Percentiles rank a stretch among this genome's conserved stretches.
phyloP scores from a whole-genome alignment of 108 stramenopile species.

The Nannochloropsis salina region DNA sequence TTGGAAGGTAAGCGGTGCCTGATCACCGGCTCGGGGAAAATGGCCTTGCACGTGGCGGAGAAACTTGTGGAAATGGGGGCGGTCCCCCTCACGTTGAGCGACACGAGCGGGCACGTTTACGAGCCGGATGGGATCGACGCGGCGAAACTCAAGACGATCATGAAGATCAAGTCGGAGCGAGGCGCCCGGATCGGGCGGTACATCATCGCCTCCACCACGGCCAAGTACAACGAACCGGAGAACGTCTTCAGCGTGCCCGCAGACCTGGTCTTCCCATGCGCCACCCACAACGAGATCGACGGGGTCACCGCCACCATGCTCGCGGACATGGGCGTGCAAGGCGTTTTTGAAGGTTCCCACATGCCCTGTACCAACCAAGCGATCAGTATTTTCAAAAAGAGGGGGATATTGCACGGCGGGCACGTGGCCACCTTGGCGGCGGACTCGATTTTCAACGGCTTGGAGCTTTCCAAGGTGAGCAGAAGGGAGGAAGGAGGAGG shows the following conservation, averaged over 20 bases:
- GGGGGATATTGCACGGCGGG: constrained; percentile 80
- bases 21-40: constrained; percentile 85
- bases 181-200: constrained; percentile 64
- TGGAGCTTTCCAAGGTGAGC: constrained; percentile 54
- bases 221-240: constrained; percentile 46
- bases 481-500: neutral
- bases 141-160: constrained; percentile 74
- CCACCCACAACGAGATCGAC: constrained; percentile 68
- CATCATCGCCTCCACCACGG: constrained; percentile 56
- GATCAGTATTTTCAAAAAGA: constrained; percentile 63
- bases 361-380: constrained; percentile 62
- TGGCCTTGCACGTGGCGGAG: constrained; percentile 77
- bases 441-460: constrained; percentile 65
- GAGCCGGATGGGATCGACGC: constrained; percentile 87
- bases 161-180: constrained; percentile 85
- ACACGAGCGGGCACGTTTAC: constrained; percentile 82
- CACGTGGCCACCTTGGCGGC: constrained; percentile 79
- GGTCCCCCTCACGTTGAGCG: constrained; percentile 76
- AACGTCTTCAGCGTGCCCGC: constrained; percentile 55
- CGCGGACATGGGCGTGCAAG: constrained; percentile 81
- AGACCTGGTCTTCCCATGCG: constrained; percentile 88
- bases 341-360: constrained; percentile 83
- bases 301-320: constrained; percentile 61
- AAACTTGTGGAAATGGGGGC: constrained; percentile 89
- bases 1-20: constrained; percentile 87